Evolutionary conservation across 2,329 filamentous ascomycete species (phyloP).

Genomic region (Gnomoniopsis sp.): DNA sequence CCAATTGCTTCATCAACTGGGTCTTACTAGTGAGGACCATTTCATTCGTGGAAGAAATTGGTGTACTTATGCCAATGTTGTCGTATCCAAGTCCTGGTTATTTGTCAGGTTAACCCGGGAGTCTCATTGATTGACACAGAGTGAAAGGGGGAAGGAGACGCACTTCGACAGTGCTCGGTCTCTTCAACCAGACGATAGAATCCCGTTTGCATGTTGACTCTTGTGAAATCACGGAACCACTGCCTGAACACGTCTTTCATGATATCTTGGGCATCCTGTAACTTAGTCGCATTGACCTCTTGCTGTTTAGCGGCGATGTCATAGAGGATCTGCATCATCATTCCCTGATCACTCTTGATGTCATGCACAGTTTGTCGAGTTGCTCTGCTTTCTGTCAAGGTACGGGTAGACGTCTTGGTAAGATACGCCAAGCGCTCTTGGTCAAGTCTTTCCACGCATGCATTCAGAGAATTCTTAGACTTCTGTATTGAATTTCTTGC

Average conservation of each 20-base stretch:
- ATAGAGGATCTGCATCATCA: neutral
- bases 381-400: neutral
- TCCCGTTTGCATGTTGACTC: neutral
- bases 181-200: neutral
- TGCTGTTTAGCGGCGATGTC: neutral
- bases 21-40: neutral
- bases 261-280: neutral
- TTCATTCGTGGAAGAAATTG: too few relatives aligned
- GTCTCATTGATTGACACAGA: neutral
- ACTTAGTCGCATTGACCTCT: neutral
- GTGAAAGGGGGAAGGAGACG: neutral
- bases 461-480: neutral
- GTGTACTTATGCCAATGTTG: rapidly evolving
- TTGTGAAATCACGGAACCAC: neutral
- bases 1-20: neutral
- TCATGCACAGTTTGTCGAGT: neutral
- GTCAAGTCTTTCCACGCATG: neutral
- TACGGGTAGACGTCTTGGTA: neutral
- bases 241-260: neutral
- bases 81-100: neutral
- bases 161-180: neutral
- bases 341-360: neutral
- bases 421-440: neutral
- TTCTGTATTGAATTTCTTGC: neutral
- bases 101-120: neutral